Conservation (phyloP, 1,284 basidiomycete genomes). For the Naganishia sp. region DNA sequence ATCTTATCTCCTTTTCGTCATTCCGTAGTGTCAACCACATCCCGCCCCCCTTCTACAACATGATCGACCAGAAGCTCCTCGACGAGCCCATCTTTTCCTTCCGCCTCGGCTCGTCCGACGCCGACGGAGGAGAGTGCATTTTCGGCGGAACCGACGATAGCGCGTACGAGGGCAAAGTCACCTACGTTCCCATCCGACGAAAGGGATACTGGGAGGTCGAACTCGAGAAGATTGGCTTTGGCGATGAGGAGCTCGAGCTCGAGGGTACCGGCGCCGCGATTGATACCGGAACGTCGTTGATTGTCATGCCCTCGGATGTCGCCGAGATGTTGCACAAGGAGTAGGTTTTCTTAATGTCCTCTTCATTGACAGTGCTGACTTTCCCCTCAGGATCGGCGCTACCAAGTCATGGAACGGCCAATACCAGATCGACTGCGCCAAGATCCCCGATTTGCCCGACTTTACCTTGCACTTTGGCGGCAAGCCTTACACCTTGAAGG, state of each 20-base stretch:
- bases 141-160: slow-evolving; percentile 87
- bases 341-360: slow-evolving; percentile 51
- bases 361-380: slow-evolving; percentile 32
- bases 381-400: slow-evolving; percentile 68
- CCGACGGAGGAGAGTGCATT: slow-evolving; percentile 86
- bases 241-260: slow-evolving; percentile 78
- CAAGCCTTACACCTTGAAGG: slow-evolving; percentile 75
- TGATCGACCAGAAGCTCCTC: slow-evolving; percentile 82
- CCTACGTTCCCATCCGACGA: slow-evolving; percentile 88
- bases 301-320: slow-evolving; percentile 78
- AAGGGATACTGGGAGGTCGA: slow-evolving; percentile 99
- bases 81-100: slow-evolving; percentile 91
- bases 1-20: neutral
- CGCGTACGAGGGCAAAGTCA: slow-evolving; percentile 79
- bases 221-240: slow-evolving; percentile 80
- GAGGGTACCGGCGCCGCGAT: slow-evolving; percentile 93
- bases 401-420: slow-evolving; percentile 92
- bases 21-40: slow-evolving; percentile 74
- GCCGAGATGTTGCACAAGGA: slow-evolving; percentile 98
- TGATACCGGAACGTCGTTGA: slow-evolving; percentile 72
- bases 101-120: slow-evolving; percentile 83
- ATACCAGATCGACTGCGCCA: slow-evolving; percentile 87
- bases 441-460: slow-evolving; percentile 79
- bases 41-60: slow-evolving; percentile 91
- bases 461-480: slow-evolving; percentile 82